Percentiles rank a stretch among this genome's conserved stretches.
Conservation (phyloP, 306 rosid genomes). For the Begonia loranthoides region DNA sequence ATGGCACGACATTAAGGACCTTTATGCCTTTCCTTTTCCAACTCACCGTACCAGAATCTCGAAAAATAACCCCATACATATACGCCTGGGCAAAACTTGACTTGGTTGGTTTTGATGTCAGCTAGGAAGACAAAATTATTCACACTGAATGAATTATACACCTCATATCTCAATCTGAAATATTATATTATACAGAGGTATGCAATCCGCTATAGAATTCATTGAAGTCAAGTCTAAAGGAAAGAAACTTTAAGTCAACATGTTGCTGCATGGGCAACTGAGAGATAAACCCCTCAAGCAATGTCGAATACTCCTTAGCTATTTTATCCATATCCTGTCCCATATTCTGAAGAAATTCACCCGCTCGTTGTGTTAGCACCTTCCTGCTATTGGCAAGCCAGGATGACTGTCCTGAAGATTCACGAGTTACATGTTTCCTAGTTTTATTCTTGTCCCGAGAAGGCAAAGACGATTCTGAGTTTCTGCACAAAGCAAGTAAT, state of each 20-base stretch:
- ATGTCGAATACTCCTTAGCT: constrained; percentile 70
- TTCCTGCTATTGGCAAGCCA: constrained; percentile 87
- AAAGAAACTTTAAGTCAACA: constrained; percentile 89
- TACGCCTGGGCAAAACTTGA: too few species aligned
- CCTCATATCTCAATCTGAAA: too few species aligned
- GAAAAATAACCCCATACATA: too few species aligned
- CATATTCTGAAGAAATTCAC: constrained; percentile 67
- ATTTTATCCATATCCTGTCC: constrained; percentile 69
- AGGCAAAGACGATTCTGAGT: constrained; percentile 44
- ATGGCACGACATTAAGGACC: too few species aligned
- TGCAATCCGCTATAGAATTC: constrained; percentile 64
- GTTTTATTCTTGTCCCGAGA: constrained; percentile 49
- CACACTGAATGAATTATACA: too few species aligned
- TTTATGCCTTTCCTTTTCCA: too few species aligned
- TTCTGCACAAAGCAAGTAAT: constrained; percentile 34
- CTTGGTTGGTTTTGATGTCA: too few species aligned
- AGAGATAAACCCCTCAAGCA: constrained; percentile 78
- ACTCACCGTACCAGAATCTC: too few species aligned
- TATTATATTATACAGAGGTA: constrained; percentile 11
- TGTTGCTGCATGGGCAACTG: constrained; percentile 94
- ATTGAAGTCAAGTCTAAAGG: constrained; percentile 90
- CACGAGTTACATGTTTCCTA: constrained; percentile 25
- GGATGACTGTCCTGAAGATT: constrained; percentile 43
- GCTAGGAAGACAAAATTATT: too few species aligned
- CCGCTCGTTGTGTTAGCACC: constrained; percentile 72